Percentiles rank a stretch among this genome's conserved stretches.
Conservation (phyloP, 192 early-diverging fungal genomes). For the Phycomyces nitens region DNA sequence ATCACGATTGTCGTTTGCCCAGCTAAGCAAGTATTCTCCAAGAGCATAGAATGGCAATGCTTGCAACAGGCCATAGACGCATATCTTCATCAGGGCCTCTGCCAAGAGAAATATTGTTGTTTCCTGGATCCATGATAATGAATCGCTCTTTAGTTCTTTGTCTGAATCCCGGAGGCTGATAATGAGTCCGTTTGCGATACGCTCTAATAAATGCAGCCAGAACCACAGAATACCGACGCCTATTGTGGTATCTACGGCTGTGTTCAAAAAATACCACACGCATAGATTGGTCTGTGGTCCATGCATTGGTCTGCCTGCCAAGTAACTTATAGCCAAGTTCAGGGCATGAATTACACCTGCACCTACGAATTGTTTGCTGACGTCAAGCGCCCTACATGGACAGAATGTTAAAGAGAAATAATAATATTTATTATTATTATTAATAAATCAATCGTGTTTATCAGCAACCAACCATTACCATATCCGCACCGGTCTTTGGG, state of each 20-base stretch:
- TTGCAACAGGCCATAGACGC: constrained; percentile 56
- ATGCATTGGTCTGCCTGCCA: constrained; percentile 51
- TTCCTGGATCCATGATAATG: constrained; percentile 55
- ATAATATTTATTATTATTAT: no score
- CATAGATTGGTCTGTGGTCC: constrained; percentile 61
- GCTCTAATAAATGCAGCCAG: constrained; percentile 49
- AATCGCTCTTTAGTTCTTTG: no score
- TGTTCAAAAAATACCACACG: constrained; percentile 73
- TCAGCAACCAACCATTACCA: no score
- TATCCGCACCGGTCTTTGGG: constrained; percentile 60
- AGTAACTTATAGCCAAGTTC: constrained; percentile 63
- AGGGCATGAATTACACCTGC: constrained; percentile 65
- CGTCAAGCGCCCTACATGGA: constrained; percentile 59
- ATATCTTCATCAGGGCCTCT: constrained; percentile 67
- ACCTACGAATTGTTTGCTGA: constrained; percentile 74
- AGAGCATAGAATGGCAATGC: constrained; percentile 59
- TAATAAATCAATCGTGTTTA: no score
- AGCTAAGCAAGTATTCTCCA: constrained; percentile 63
- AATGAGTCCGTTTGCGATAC: constrained; percentile 23
- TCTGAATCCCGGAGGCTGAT: no score
- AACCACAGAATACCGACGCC: constrained; percentile 71
- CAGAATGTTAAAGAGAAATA: no score
- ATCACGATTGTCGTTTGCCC: constrained; percentile 51
- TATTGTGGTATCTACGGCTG: constrained; percentile 72
- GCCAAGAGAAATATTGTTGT: constrained; percentile 62